These are phyloP conservation scores for Sphagnum contortum DNA, from an alignment of 225 moss, liverwort and hornwort species.

Conservation along the genomic window DNA sequence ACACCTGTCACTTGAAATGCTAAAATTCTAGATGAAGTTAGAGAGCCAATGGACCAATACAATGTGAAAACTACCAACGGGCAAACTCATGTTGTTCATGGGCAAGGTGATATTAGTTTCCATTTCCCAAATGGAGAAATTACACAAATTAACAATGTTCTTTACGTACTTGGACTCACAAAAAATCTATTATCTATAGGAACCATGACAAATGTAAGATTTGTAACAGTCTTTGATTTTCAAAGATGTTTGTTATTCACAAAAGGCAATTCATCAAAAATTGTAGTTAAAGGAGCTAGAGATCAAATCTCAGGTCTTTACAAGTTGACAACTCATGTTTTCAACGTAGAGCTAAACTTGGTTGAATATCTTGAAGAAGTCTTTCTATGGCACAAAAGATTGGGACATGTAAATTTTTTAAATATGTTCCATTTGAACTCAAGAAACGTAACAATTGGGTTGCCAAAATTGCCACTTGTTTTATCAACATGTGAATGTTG, in stretches of 20 bases:
- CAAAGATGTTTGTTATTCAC: not conserved
- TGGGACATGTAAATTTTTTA: not conserved
- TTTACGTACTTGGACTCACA: not conserved
- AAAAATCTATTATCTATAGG: not conserved
- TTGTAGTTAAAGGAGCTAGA: not conserved
- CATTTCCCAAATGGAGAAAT: not conserved
- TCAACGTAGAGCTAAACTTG: not conserved
- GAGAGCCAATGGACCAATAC: not conserved
- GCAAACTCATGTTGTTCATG: not conserved
- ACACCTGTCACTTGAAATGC: not conserved
- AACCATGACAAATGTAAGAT: not conserved
- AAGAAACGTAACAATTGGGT: not conserved
- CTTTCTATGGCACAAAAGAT: not conserved
- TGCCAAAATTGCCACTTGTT: not conserved
- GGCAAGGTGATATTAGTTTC: not conserved
- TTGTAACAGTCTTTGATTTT: not conserved
- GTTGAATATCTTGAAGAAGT: not conserved
- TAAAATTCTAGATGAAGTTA: not conserved
- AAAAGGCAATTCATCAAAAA: not conserved
- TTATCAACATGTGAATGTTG: not conserved
- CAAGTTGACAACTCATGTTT: not conserved
- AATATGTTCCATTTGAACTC: not conserved
- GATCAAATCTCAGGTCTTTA: not conserved
- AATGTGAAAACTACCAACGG: not conserved
- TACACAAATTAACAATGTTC: not conserved